Conservation (phyloP, 2,329 filamentous ascomycete species). For the Stylonectria norvegica region DNA sequence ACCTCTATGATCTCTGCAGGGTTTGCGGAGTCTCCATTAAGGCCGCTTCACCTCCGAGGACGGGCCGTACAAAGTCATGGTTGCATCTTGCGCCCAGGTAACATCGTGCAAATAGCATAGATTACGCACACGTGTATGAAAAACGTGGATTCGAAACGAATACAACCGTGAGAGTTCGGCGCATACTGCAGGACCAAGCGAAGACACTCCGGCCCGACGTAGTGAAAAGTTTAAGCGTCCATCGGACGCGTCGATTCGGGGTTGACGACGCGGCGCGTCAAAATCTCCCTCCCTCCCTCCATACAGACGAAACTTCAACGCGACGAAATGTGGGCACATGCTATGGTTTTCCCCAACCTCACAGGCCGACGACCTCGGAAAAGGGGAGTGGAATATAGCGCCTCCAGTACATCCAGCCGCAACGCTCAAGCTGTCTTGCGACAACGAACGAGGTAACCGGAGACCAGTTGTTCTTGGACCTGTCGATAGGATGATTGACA, state of each 20-base stretch:
- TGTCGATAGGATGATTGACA: slow-evolving; percentile 93
- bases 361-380: slow-evolving; percentile 84
- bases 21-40: slow-evolving; percentile 1
- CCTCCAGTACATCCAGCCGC: slow-evolving; percentile 55
- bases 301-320: neutral
- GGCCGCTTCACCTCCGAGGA: slow-evolving; percentile 12
- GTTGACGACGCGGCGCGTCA: too few species aligned
- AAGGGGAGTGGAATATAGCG: slow-evolving; percentile 89
- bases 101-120: slow-evolving; percentile 2
- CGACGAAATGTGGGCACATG: slow-evolving; percentile 58
- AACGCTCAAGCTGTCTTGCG: slow-evolving; percentile 60
- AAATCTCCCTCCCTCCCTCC: too few species aligned
- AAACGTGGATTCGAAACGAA: too few species aligned
- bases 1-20: neutral
- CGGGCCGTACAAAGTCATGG: slow-evolving; percentile 13
- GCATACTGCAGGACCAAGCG: too few species aligned
- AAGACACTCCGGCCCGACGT: too few species aligned
- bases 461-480: slow-evolving; percentile 76
- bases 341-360: slow-evolving; percentile 92
- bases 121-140: too few species aligned
- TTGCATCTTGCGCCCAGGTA: slow-evolving; percentile 4
- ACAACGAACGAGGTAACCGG: slow-evolving; percentile 64
- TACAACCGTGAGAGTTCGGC: too few species aligned
- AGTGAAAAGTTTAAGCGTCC: too few species aligned
- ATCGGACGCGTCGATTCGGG: too few species aligned